phyloP scores from a whole-genome alignment of 371 early-diverging fungal genomes.

The Mortierella sp. region DNA sequence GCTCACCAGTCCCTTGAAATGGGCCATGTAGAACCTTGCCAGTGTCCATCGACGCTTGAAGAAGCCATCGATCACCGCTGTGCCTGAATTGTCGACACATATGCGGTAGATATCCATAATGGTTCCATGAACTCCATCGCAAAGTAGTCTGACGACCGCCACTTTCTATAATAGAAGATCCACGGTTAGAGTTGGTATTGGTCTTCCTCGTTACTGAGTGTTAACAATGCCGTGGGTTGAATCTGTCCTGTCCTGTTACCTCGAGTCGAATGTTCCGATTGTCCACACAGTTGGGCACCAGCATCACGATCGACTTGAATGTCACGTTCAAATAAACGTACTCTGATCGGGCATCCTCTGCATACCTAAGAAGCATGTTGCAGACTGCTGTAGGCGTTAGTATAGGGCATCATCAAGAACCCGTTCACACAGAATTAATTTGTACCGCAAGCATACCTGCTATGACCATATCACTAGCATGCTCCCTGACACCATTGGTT shows the following conservation, averaged over 20 bases:
- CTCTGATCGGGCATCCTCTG: conserved; percentile 34
- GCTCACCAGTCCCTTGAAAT: conserved; percentile 14
- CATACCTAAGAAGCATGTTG: conserved; percentile 42
- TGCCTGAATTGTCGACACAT: conserved; percentile 6
- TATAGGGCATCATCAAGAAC: background rate
- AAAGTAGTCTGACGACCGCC: conserved; percentile 18
- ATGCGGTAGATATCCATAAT: conserved; percentile 17
- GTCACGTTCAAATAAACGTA: conserved; percentile 27
- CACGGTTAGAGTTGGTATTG: background rate
- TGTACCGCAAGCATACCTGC: conserved; percentile 25
- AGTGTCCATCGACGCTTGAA: conserved; percentile 30
- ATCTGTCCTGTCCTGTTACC: conserved; percentile 13
- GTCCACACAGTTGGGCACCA: conserved; percentile 39
- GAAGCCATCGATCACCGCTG: conserved; percentile 12
- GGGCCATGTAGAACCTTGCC: conserved; percentile 32
- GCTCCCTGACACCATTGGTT: conserved; percentile 2
- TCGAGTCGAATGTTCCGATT: conserved; percentile 25
- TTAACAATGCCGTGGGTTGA: background rate
- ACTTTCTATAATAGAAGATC: conserved; percentile 6
- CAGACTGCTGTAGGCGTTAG: conserved; percentile 27
- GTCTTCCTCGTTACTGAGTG: too few species aligned
- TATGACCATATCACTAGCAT: conserved; percentile 30
- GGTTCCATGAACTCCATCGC: conserved; percentile 30
- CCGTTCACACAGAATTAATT: background rate
- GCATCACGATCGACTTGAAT: conserved; percentile 24